phyloP scores from a whole-genome alignment of 371 early-diverging fungal species.

The Mucor ambiguus region DNA sequence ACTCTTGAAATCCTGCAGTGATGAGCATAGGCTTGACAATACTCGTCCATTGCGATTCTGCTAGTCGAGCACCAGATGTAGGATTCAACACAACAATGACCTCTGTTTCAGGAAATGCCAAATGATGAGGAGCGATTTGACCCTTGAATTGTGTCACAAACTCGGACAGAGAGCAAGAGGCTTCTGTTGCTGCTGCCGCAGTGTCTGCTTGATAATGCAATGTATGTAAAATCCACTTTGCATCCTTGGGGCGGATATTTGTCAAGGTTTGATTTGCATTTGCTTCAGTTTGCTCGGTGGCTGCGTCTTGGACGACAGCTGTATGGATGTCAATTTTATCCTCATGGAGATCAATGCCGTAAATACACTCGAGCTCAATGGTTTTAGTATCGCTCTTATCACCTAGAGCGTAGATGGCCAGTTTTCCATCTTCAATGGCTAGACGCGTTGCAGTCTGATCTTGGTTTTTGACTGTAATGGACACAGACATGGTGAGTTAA shows the following conservation, averaged over 20 bases:
- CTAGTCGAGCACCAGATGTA: slow-evolving; percentile 19
- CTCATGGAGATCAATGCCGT: slow-evolving; percentile 7
- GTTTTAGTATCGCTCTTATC: neutral
- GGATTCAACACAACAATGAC: slow-evolving; percentile 27
- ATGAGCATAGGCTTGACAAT: slow-evolving; percentile 32
- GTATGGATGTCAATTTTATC: slow-evolving; percentile 1
- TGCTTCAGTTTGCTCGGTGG: neutral
- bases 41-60: slow-evolving; percentile 14
- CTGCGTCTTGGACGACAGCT: neutral
- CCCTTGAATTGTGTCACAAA: slow-evolving; percentile 5
- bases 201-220: neutral
- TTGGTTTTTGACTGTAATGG: neutral
- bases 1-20: slow-evolving; percentile 15
- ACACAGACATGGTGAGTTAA: neutral
- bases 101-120: neutral
- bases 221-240: slow-evolving; percentile 7
- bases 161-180: neutral
- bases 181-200: neutral
- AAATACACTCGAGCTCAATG: slow-evolving; percentile 16
- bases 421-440: neutral
- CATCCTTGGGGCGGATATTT: slow-evolving; percentile 15
- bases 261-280: neutral
- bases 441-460: neutral
- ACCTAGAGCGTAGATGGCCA: neutral
- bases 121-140: neutral